Evolutionary conservation across 345 rosid species (phyloP).

Genomic region (Linum tenue): DNA sequence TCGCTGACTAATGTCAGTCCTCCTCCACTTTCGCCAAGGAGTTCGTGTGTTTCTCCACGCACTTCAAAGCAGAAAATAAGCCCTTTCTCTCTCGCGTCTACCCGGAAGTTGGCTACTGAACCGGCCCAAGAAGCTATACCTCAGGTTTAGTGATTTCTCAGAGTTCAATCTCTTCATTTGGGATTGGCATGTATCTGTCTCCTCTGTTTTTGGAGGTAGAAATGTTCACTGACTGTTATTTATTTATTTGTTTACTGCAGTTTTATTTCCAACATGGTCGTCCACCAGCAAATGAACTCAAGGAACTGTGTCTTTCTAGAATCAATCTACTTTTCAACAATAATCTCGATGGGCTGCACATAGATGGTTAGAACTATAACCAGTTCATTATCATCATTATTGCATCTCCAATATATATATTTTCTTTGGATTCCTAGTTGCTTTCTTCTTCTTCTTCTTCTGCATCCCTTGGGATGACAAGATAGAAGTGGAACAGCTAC

Average conservation of each 20-base stretch:
- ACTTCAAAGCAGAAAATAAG: background rate
- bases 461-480: background rate
- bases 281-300: background rate
- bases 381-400: background rate
- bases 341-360: constrained; percentile 51
- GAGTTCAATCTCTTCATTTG: background rate
- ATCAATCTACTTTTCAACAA: background rate
- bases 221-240: background rate
- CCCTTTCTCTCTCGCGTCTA: background rate
- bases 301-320: background rate
- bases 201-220: background rate
- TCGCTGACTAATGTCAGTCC: background rate
- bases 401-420: background rate
- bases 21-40: constrained; percentile 3
- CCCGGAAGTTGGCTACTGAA: background rate
- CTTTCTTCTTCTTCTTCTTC: constrained; percentile 16
- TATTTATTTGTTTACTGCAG: background rate
- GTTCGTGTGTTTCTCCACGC: constrained; percentile 2
- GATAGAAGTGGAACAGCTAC: background rate
- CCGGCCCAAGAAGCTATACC: constrained; percentile 4
- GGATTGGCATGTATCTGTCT: background rate
- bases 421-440: constrained; percentile 5
- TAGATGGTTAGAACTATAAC: constrained; percentile 38
- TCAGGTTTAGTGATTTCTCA: background rate
- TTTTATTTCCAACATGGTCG: constrained; percentile 6